Percentiles rank a stretch among this genome's conserved stretches.
Evolutionary conservation across 108 stramenopile species (phyloP).

Genomic region (Craspedostauros australis): DNA sequence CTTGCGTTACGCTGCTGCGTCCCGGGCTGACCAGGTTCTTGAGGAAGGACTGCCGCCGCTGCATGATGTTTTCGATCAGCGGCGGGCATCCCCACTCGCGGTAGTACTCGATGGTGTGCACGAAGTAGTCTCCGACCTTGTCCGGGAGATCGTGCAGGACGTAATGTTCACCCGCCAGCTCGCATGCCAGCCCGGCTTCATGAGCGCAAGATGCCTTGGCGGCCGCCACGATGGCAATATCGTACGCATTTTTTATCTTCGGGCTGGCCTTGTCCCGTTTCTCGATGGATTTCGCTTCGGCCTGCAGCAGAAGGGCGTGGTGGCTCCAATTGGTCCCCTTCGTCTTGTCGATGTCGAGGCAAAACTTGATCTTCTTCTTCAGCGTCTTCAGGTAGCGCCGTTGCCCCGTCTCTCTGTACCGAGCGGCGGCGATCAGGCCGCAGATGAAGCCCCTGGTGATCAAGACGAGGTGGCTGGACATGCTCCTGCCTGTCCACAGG

Average conservation of each 20-base stretch:
- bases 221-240: constrained; percentile 20
- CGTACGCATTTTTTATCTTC: constrained; percentile 9
- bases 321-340: constrained; percentile 8
- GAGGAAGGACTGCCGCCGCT: too few species aligned
- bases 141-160: too few species aligned
- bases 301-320: constrained; percentile 16
- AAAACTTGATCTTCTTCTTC: not conserved
- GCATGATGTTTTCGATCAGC: too few species aligned
- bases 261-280: too few species aligned
- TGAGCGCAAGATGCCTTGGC: constrained; percentile 14
- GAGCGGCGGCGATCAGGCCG: not conserved
- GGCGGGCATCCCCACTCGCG: too few species aligned
- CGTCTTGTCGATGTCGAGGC: constrained; percentile 1
- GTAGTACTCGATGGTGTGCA: too few species aligned
- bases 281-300: constrained; percentile 14
- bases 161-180: constrained; percentile 25
- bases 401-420: constrained; percentile 7
- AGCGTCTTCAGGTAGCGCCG: not conserved
- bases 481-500: too few species aligned
- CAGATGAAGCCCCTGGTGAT: constrained; percentile 1
- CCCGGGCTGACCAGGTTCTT: too few species aligned
- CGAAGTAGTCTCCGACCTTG: too few species aligned
- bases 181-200: constrained; percentile 21
- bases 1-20: too few species aligned
- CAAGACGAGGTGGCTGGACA: too few species aligned